phyloP scores from a whole-genome alignment of 202 grass and related monocot genomes.

The Miscanthus sacchariflorus region DNA sequence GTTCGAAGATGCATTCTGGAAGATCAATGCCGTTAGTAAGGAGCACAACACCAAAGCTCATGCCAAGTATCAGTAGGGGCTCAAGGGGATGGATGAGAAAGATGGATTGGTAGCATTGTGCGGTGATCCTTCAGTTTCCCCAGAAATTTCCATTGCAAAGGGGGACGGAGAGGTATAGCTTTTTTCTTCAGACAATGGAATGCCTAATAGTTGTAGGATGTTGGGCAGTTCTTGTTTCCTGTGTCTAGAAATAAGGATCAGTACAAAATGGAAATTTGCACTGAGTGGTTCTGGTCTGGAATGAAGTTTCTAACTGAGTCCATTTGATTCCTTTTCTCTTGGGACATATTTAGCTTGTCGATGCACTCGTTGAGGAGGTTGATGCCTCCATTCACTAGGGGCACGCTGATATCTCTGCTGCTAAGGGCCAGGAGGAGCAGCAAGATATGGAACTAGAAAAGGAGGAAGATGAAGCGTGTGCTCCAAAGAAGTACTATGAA shows the following conservation, averaged over 20 bases:
- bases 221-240: conserved; percentile 23
- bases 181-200: conserved; percentile 18
- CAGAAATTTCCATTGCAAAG: conserved; percentile 38
- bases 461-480: conserved; percentile 55
- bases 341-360: conserved; percentile 49
- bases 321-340: conserved; percentile 35
- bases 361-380: conserved; percentile 51
- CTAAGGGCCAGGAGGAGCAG: conserved; percentile 29
- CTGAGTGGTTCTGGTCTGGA: conserved; percentile 30
- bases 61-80: conserved; percentile 35
- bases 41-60: conserved; percentile 27
- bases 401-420: conserved; percentile 35
- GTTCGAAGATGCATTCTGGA: conserved; percentile 57
- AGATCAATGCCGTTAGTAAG: conserved; percentile 39
- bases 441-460: conserved; percentile 44
- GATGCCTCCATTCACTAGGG: conserved; percentile 48
- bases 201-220: neutral
- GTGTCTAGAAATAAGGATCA: conserved; percentile 6
- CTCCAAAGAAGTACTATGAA: conserved; percentile 75
- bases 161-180: conserved; percentile 40
- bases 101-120: conserved; percentile 28
- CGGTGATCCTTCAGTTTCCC: conserved; percentile 40
- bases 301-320: conserved; percentile 26
- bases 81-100: conserved; percentile 12
- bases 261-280: conserved; percentile 7